Base-by-base conservation (phyloP, 495 filamentous ascomycete genomes). In the Xylaria curta region DNA sequence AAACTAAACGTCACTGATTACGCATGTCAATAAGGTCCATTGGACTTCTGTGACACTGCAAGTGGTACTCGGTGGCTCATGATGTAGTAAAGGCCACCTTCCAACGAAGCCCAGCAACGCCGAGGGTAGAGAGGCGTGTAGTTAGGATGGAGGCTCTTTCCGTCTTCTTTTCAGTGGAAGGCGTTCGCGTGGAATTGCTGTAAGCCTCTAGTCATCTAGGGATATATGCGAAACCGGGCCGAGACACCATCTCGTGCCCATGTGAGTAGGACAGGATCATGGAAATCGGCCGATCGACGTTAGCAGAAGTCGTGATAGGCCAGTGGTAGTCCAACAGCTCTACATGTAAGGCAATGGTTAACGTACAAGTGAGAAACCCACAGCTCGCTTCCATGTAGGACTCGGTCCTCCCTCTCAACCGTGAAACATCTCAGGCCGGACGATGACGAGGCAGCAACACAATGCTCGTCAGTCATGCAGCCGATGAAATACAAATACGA, bases 301-400 rank as follows among this genome's bases (percentile, higher is more conserved):
- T 38, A 15, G 56, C 56, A 31, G 28, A 31, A 31, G 28, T 31
- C 28, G 24, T 40, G 59, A 62, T 62, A 36, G 28, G 17, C 38
- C n/a, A 3, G 59, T 1, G 9, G n/a, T 8, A 33, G 4, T 33
- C 28, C 28, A 26, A 3, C 36, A 36, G 56, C 19, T 38, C 6
- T 5, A 28, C 26, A 58, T 17, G 13, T 8, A 28, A 60, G 15
- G 56, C 56, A 60, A 60, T 4, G 13, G 42, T 2, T 19, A 46
- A 7, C 24, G 9, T n/a, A 47, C 40, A 26, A 64, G 4, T 36
- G 63, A 17, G 28, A 44, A 51, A 10, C 44, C 44, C 36, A 66
- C 46, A 26, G 73, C 53, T 74, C 68, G 31, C 63, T 66, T n/a
- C 68, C 59, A 38, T 75, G 73, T 54, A 77, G 71, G 12, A 73